Evolutionary conservation across 441 rosid genomes (phyloP).

Genomic region (Rhodomyrtus psidioides): DNA sequence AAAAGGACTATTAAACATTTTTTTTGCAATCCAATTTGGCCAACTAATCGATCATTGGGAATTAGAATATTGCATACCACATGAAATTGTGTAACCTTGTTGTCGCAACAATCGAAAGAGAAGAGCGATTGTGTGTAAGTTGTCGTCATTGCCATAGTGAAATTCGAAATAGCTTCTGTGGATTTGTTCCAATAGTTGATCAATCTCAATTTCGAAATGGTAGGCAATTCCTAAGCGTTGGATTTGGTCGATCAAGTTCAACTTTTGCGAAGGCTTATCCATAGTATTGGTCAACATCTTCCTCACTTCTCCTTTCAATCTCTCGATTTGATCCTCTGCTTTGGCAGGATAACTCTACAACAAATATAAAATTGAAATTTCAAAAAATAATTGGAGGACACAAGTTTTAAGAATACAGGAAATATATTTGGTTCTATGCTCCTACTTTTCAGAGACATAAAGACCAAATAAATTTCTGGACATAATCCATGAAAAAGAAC

Average conservation of each 20-base stretch:
- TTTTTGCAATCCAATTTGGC: too few species aligned
- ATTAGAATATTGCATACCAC: background rate
- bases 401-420: too few species aligned
- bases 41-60: background rate
- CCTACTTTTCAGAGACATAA: too few species aligned
- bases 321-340: background rate
- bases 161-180: background rate
- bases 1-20: too few species aligned
- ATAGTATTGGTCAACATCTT: background rate
- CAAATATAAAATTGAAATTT: too few species aligned
- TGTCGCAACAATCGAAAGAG: background rate
- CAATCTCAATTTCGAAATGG: background rate
- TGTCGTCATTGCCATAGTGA: background rate
- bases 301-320: background rate
- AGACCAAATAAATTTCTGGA: too few species aligned
- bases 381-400: too few species aligned
- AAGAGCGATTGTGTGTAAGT: background rate
- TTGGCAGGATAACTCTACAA: too few species aligned
- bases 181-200: background rate
- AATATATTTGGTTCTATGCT: too few species aligned
- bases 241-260: background rate
- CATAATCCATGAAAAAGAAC: too few species aligned
- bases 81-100: conserved; percentile 1
- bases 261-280: background rate
- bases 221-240: conserved; percentile 3